These are phyloP conservation scores for Craterostigma plantagineum DNA, from an alignment of 257 asterid genomes.

Conservation along the genomic window DNA sequence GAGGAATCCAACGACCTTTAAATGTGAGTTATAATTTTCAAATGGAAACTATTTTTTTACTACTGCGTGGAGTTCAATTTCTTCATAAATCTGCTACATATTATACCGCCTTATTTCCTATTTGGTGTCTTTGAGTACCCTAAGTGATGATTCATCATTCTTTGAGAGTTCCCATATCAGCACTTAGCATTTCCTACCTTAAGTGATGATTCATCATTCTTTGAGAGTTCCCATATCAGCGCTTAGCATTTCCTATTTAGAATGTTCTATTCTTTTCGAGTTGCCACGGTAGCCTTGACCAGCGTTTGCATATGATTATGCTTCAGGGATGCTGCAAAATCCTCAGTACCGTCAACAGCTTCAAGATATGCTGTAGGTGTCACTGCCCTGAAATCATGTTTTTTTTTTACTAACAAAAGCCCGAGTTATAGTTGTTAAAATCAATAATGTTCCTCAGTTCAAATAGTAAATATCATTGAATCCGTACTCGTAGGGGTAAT, in stretches of 20 bases:
- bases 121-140: no score
- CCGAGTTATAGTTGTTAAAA: no score
- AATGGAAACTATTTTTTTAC: background rate
- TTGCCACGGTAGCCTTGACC: no score
- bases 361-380: conserved; percentile 88
- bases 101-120: background rate
- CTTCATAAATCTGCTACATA: conserved; percentile 1
- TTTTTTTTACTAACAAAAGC: no score
- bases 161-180: background rate
- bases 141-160: conserved; percentile 1
- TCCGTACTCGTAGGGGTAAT: conserved; percentile 31
- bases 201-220: no score
- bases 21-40: conserved; percentile 6
- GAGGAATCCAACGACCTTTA: conserved; percentile 7
- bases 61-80: background rate
- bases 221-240: no score
- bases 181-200: background rate
- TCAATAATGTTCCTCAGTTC: background rate
- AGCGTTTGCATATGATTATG: conserved; percentile 8
- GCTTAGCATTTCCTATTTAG: no score
- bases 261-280: background rate
- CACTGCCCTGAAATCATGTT: background rate
- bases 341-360: conserved; percentile 88
- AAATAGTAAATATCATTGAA: conserved; percentile 2
- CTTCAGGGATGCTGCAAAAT: conserved; percentile 92